Percentiles rank a stretch among this genome's conserved stretches.
Conservation (phyloP, 768 basidiomycete genomes). For the Crucibulum laeve region DNA sequence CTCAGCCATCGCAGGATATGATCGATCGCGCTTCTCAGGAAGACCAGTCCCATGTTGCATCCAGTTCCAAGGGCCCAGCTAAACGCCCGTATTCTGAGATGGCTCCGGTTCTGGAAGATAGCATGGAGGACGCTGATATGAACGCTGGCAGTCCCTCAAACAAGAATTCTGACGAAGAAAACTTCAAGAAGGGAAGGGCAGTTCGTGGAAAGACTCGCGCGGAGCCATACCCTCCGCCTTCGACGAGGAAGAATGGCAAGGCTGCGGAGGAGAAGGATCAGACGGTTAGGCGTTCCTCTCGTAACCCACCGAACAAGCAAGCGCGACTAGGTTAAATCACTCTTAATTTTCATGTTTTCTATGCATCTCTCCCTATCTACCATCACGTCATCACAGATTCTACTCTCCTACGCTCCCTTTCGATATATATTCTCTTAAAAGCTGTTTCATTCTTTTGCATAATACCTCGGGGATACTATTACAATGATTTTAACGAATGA, state of each 20-base stretch:
- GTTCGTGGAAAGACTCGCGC: neutral
- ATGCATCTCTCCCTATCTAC: too few relatives aligned
- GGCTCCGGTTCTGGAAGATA: constrained; percentile 38
- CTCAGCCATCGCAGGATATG: neutral
- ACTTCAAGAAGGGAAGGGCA: neutral
- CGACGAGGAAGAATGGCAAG: neutral
- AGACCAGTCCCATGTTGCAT: constrained; percentile 2
- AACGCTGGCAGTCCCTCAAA: too few relatives aligned
- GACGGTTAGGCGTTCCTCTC: neutral
- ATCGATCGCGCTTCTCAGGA: neutral
- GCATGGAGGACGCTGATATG: neutral
- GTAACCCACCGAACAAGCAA: neutral
- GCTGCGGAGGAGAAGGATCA: neutral
- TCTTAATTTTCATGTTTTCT: too few relatives aligned
- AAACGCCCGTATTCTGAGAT: constrained; percentile 41
- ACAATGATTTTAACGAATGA: too few relatives aligned
- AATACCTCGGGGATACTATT: too few relatives aligned
- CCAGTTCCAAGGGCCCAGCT: constrained; percentile 20
- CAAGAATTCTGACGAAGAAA: too few relatives aligned
- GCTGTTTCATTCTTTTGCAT: too few relatives aligned
- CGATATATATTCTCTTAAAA: too few relatives aligned
- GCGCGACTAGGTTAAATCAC: neutral
- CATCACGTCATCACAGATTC: too few relatives aligned
- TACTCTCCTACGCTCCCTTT: too few relatives aligned
- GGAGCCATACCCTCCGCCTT: neutral